Base-by-base conservation (phyloP, 2,329 filamentous ascomycete species). In the Setomelanomma holmii region DNA sequence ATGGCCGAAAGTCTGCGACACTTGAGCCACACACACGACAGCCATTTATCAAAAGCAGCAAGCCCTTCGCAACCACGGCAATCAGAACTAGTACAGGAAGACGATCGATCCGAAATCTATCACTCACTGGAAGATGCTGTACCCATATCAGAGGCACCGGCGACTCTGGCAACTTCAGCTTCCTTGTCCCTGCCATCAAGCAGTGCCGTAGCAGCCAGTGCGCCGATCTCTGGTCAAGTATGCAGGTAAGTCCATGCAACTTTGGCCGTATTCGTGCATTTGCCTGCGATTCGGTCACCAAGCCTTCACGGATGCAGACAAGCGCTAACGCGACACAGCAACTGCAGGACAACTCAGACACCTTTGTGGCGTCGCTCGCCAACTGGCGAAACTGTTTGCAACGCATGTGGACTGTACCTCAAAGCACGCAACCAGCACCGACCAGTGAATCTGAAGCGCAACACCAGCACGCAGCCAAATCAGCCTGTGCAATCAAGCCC, bases 321-420 rank as follows among this genome's bases (percentile, higher is more conserved):
- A 24, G 45, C 44, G 55, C 63, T 67, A 49, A 67, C 56, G 36
- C 33, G 39, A 43, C 55, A 46, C 60, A 99, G 95, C 73, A 99
- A 99, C 76, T 99, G 95, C 73, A 89, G 89, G 51, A 98, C 95
- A 14, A 97, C 92, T 45, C 88, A 89, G 73, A 99, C 95, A 40
- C 95, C 95, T 20, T 78, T 99, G 33, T 99, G 95, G 95, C 86
- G 95, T 71, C 86, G 95, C 68, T 96, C 93, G 14, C 93, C 93
- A 0, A 88, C 93, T 66, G 95, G 95, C 23, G 89, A 91, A 48
- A 97, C 92, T 22, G 98, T 99, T 54, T 99, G 95, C 78, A 99
- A 99, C 76, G 95, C 95, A 5, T 99, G 95, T 70, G 95, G 95
- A 36, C 82, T 99, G 14, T 99, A 99, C 74, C 82, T 91, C 57